Base-by-base conservation (phyloP, 2,329 filamentous ascomycete genomes). In the Diaporthe citrichinensis region DNA sequence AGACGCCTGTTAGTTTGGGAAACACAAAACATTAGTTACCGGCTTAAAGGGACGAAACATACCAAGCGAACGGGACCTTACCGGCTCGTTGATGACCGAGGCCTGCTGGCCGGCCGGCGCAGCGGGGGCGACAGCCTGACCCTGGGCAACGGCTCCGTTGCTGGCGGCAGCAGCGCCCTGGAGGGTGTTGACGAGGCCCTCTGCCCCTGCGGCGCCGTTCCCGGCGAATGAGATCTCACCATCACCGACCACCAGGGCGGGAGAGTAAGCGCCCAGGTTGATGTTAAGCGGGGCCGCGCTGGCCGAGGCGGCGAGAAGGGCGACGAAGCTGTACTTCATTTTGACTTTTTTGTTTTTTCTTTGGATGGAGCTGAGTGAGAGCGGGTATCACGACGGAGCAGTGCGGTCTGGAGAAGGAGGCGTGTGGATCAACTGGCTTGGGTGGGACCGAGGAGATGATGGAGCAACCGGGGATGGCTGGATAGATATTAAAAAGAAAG, bases 211-310 rank as follows among this genome's bases (percentile, higher is more conserved):
- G 80, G 83, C 82, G 68, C 82, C 84, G 44, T 36, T 36, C 4
- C 82, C 84, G 76, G 84, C 85, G 72, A 88, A 86, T 68, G 86
- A 86, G 74, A 88, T 88, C 81, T 87, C 87, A 82, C 87, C 87
- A 84, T 88, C 87, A 87, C 87, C 87, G 82, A 88, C 87, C 82
- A 88, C 87, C 83, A 88, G 79, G 78, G 87, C 87, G 68, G 87
- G 87, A 58, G 87, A 88, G 80, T 88, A 88, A 44, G 87, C 86
- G 72, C 87, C 87, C 71, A 88, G 83, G 82, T 88, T 88, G 85
- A 88, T 88, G 84, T 88, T 88, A 69, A 88, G 85, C 39, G 87
- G 86, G 62, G 87, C 81, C 74, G 84, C 84, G 71, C 81, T 79
- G 78, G 84, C 81, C 25, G 79, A 74, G 76, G 73, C 53, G 62